These are phyloP conservation scores for Cyclostephanos tholiformis DNA, from an alignment of 108 stramenopile species.

Conservation along the genomic window DNA sequence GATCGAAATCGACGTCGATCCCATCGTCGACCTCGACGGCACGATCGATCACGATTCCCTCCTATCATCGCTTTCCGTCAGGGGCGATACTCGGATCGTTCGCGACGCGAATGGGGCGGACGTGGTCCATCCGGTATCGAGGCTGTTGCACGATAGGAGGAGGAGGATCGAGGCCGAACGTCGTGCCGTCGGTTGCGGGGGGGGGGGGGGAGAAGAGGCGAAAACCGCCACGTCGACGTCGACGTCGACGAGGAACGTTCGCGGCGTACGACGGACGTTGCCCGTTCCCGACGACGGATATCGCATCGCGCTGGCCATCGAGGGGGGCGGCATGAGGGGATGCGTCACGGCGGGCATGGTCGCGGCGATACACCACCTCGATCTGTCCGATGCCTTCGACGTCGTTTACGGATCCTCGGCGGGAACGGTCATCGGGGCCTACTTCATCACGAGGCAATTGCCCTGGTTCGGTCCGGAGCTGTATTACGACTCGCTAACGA, in stretches of 20 bases:
- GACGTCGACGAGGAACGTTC: slow-evolving; percentile 11
- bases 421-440: slow-evolving; percentile 87
- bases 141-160: slow-evolving; percentile 67
- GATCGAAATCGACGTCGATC: neutral
- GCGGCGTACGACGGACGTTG: slow-evolving; percentile 21
- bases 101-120: slow-evolving; percentile 61
- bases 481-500: slow-evolving; percentile 91
- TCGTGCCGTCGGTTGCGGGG: slow-evolving; percentile 8
- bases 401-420: slow-evolving; percentile 94
- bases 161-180: slow-evolving; percentile 23
- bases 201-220: too few relatives aligned
- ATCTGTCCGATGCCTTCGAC: slow-evolving; percentile 84
- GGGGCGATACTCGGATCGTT: slow-evolving; percentile 82
- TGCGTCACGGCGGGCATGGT: slow-evolving; percentile 96
- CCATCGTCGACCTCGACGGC: slow-evolving; percentile 23
- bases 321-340: slow-evolving; percentile 97
- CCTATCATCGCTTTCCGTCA: slow-evolving; percentile 57
- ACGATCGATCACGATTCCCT: slow-evolving; percentile 63
- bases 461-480: slow-evolving; percentile 94
- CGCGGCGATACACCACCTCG: slow-evolving; percentile 82
- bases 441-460: slow-evolving; percentile 85
- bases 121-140: slow-evolving; percentile 72
- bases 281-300: slow-evolving; percentile 49
- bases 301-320: slow-evolving; percentile 88
- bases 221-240: too few relatives aligned